phyloP scores from a whole-genome alignment of 768 basidiomycete species.

The Macrolepiota fuliginosa region DNA sequence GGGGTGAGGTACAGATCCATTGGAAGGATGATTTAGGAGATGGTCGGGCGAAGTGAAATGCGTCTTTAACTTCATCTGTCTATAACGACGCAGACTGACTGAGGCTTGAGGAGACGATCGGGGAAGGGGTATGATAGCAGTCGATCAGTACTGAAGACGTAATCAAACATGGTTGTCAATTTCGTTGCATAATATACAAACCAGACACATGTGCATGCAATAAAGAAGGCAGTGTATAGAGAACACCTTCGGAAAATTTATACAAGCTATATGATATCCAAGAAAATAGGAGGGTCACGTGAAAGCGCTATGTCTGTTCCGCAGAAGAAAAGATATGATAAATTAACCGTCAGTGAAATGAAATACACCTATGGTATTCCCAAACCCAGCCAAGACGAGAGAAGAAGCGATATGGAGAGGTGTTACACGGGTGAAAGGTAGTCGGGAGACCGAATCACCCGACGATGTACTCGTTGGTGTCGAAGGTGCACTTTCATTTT shows the following conservation, averaged over 20 bases:
- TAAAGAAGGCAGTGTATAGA: neutral
- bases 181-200: conserved; percentile 3
- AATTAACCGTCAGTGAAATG: conserved; percentile 26
- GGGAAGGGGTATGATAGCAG: neutral
- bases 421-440: conserved; percentile 81
- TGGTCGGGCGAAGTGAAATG: too few species aligned
- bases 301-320: neutral
- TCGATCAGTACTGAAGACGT: neutral
- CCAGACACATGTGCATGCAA: neutral
- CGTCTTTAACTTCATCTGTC: neutral
- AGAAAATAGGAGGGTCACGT: neutral
- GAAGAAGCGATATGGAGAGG: conserved; percentile 50
- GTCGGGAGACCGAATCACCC: conserved; percentile 42
- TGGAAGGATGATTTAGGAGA: neutral
- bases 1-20: conserved; percentile 56
- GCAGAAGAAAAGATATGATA: conserved; percentile 2
- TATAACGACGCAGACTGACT: neutral
- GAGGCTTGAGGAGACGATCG: neutral
- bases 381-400: conserved; percentile 68
- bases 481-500: conserved; percentile 18
- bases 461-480: conserved; percentile 17
- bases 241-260: neutral
- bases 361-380: conserved; percentile 72
- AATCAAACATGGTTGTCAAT: conserved; percentile 1
- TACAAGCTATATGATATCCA: conserved; percentile 10